Conservation (phyloP, 2,329 filamentous ascomycete species). For the Cladosporium sp. region DNA sequence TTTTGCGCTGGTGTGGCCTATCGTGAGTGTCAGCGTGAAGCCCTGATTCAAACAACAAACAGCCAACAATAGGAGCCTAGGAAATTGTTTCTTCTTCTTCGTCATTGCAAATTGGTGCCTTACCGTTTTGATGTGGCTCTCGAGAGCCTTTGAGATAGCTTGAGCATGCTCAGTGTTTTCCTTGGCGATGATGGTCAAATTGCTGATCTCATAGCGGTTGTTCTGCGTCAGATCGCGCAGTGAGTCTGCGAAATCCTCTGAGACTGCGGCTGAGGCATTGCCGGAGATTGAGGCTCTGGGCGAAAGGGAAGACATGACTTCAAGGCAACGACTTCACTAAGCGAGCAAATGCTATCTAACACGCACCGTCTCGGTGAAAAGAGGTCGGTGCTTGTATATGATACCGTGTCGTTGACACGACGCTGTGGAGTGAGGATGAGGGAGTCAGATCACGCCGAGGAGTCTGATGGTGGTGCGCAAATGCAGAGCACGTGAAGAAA, state of each 20-base stretch:
- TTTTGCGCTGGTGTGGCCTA: constrained; percentile 87
- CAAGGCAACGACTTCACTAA: constrained; percentile 15
- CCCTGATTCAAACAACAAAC: constrained; percentile 9
- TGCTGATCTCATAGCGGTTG: constrained; percentile 93
- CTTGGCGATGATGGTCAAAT: constrained; percentile 93
- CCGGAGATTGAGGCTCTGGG: constrained; percentile 39
- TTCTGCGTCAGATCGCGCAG: constrained; percentile 89
- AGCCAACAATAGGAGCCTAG: neutral
- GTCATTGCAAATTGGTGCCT: constrained; percentile 42
- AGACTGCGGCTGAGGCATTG: constrained; percentile 75
- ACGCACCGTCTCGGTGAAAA: constrained; percentile 7
- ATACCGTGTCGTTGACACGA: constrained; percentile 7
- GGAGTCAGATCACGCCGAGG: constrained; percentile 15
- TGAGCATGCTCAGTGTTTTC: constrained; percentile 96
- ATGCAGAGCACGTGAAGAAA: constrained; percentile 19
- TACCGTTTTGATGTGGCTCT: constrained; percentile 94
- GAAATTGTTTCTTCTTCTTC: constrained; percentile 22
- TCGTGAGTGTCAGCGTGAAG: constrained; percentile 2
- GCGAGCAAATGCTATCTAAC: constrained; percentile 16
- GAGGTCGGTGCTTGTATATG: neutral
- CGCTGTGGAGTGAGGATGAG: constrained; percentile 5
- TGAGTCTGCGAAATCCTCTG: constrained; percentile 90
- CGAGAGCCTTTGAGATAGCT: constrained; percentile 84
- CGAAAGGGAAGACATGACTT: constrained; percentile 58
- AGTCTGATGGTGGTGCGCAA: constrained; percentile 10